A percentile compares a stretch with the other conserved stretches of the same genome.
These are phyloP conservation scores for Stellera chamaejasme DNA, from an alignment of 345 rosid genomes.

Conservation along the genomic window DNA sequence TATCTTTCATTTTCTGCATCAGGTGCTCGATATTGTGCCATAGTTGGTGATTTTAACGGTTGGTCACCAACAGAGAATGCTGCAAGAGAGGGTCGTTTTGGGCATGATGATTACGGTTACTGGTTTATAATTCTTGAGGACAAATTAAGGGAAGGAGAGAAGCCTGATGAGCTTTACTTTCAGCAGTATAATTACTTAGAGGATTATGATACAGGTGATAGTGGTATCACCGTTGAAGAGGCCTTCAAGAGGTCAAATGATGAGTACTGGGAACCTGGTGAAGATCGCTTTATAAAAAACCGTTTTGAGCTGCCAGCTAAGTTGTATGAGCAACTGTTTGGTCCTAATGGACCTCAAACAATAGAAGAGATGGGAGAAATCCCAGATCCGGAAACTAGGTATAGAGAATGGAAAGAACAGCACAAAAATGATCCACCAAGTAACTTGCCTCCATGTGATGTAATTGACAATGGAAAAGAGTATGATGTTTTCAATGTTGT, in stretches of 20 bases:
- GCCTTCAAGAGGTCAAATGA: slow-evolving; percentile 70
- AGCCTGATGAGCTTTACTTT: slow-evolving; percentile 85
- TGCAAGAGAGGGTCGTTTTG: slow-evolving; percentile 79
- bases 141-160: slow-evolving; percentile 74
- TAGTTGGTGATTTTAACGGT: slow-evolving; percentile 81
- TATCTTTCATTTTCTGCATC: slow-evolving; percentile 7
- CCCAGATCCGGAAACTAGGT: slow-evolving; percentile 77
- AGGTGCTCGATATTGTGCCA: slow-evolving; percentile 96
- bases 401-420: slow-evolving; percentile 62
- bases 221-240: slow-evolving; percentile 65
- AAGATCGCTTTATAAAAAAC: slow-evolving; percentile 66
- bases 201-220: slow-evolving; percentile 89
- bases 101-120: slow-evolving; percentile 92
- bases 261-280: slow-evolving; percentile 99
- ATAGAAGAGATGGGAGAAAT: slow-evolving; percentile 52
- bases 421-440: slow-evolving; percentile 91
- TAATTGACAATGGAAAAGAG: slow-evolving; percentile 72
- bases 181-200: slow-evolving; percentile 89
- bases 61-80: slow-evolving; percentile 88
- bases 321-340: slow-evolving; percentile 82
- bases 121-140: slow-evolving; percentile 94
- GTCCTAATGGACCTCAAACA: slow-evolving; percentile 91
- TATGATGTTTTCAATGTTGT: slow-evolving; percentile 57
- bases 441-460: slow-evolving; percentile 69
- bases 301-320: slow-evolving; percentile 86